phyloP scores from a whole-genome alignment of 768 basidiomycete genomes.

The Leucocoprinus birnbaumii region DNA sequence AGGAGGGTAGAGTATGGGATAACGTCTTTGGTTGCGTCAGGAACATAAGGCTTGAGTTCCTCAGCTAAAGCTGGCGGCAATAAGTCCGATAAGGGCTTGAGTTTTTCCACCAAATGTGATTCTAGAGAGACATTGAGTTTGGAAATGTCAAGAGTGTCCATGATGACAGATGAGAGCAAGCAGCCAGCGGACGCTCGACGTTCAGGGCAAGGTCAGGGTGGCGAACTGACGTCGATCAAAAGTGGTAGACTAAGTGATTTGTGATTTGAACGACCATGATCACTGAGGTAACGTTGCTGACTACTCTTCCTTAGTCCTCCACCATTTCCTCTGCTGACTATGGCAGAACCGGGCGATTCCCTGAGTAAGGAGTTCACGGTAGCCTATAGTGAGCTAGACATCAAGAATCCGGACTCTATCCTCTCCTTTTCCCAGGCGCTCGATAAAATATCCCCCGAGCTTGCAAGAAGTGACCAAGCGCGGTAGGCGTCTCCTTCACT shows the following conservation, averaged over 20 bases:
- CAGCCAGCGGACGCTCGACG: background rate
- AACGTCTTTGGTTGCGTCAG: conserved; percentile 32
- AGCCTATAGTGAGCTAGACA: conserved; percentile 40
- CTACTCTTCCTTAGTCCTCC: background rate
- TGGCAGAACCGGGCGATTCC: conserved; percentile 19
- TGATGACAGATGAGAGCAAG: conserved; percentile 12
- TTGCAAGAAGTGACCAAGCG: conserved; percentile 42
- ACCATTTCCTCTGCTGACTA: conserved; percentile 12
- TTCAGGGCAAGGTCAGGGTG: background rate
- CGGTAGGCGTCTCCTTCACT: conserved; percentile 26
- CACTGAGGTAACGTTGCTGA: conserved; percentile 4
- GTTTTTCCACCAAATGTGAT: conserved; percentile 49
- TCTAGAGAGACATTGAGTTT: conserved; percentile 61
- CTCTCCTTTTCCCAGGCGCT: conserved; percentile 34
- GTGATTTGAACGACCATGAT: conserved; percentile 15
- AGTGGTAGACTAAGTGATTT: background rate
- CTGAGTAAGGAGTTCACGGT: conserved; percentile 33
- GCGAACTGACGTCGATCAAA: conserved; percentile 8
- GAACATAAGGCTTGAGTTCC: conserved; percentile 38
- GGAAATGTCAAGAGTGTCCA: conserved; percentile 17
- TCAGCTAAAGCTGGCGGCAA: conserved; percentile 43
- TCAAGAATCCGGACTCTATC: conserved; percentile 30
- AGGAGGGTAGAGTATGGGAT: conserved; percentile 63
- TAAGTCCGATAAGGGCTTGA: conserved; percentile 42
- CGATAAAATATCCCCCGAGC: conserved; percentile 46